Evolutionary conservation across 2,329 filamentous ascomycete genomes (phyloP).

Genomic region (Colletotrichum scovillei): DNA sequence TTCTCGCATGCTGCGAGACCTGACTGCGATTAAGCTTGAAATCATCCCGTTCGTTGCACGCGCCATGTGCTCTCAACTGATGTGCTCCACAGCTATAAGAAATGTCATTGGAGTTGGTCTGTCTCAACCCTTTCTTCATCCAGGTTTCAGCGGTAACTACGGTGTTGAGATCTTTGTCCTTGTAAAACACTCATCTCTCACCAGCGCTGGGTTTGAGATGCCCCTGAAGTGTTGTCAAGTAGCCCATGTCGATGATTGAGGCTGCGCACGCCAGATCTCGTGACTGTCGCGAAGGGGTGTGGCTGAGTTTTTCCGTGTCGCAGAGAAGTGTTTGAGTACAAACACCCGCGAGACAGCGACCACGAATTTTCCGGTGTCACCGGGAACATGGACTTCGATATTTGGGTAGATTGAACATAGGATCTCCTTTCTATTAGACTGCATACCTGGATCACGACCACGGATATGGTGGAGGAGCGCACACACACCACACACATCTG

Average conservation of each 20-base stretch:
- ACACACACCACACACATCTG: not conserved
- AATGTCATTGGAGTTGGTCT: not conserved
- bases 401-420: not conserved
- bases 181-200: not conserved
- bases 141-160: not conserved
- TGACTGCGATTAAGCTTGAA: constrained; percentile 59
- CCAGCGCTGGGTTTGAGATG: not conserved
- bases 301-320: too few relatives aligned
- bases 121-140: not conserved
- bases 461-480: not conserved
- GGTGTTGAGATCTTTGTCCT: not conserved
- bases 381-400: not conserved
- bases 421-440: not conserved
- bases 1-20: constrained; percentile 72
- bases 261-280: constrained; percentile 25
- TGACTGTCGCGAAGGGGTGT: too few relatives aligned
- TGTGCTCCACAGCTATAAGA: not conserved
- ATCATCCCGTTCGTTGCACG: constrained; percentile 9
- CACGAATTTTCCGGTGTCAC: not conserved
- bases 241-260: not conserved
- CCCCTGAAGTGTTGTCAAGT: not conserved
- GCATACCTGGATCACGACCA: not conserved
- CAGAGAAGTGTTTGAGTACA: not conserved
- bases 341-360: not conserved
- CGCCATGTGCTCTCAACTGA: not conserved